Evolutionary conservation across 1,284 basidiomycete genomes (phyloP).

Genomic region (Coniferiporia weirii): DNA sequence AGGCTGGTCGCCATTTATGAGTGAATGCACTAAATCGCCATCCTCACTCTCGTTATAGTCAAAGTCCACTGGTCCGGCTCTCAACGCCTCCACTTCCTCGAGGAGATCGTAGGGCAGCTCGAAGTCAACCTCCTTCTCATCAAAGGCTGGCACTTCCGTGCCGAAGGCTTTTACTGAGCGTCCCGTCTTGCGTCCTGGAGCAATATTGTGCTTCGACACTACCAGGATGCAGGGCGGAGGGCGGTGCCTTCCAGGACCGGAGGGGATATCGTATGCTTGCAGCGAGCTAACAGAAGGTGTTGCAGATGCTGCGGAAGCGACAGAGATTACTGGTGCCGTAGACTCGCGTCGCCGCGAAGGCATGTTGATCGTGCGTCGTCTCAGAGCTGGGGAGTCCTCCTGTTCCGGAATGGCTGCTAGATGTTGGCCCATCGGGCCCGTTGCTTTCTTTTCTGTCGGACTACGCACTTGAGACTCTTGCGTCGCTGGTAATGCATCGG

Average conservation of each 20-base stretch:
- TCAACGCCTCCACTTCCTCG: background rate
- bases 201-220: constrained; percentile 13
- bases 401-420: background rate
- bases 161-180: constrained; percentile 15
- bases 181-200: constrained; percentile 4
- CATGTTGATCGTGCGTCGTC: too few species aligned
- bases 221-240: constrained; percentile 6
- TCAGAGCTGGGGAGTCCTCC: background rate
- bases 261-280: background rate
- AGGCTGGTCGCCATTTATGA: background rate
- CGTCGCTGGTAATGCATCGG: too few species aligned
- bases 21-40: background rate
- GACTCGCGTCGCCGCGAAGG: background rate
- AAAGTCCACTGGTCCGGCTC: background rate
- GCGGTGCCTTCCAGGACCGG: background rate
- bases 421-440: background rate
- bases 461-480: background rate
- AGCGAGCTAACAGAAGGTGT: background rate
- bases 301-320: background rate
- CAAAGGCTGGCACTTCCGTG: constrained; percentile 7
- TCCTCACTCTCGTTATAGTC: background rate
- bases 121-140: constrained; percentile 1
- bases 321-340: background rate
- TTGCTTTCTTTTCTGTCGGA: background rate
- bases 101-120: constrained; percentile 6